Evolutionary conservation across 495 filamentous ascomycete species (phyloP), one percentile per base, ranked within the genome.

Genomic region (Tuber calosporum): DNA sequence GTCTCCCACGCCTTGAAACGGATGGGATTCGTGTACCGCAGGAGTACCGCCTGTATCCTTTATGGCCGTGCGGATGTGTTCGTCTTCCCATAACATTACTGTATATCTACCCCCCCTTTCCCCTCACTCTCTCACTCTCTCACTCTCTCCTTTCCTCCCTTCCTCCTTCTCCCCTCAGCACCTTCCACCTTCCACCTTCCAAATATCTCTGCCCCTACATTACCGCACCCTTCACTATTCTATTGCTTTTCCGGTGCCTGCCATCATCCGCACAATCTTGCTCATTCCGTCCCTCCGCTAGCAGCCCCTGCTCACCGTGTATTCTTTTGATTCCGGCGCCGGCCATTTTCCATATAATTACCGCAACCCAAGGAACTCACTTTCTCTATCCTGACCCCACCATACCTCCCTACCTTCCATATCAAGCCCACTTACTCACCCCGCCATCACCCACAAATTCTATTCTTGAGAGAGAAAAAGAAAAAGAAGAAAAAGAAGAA

Each of bases 61-160:
- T 34, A 53, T 26, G 8, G 8, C 5, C 6, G 45, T 62, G 13
- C 53, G 11, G 5, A 2, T 62, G 11, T 62, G 34, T 62, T 62
- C 11, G 26, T 62, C 26, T 62, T 30, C 3, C 53, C 30, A 34
- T 30, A 71, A 38, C 39, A 42, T 37, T 40, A 40, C n/a, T n/a
- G n/a, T 71, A 74, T 42, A 74, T 71, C 67, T 71, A 66, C 68
- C 48, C 19, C 42, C 40, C 69, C 26, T 42, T 30, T 43, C 70
- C 48, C 39, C 39, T 40, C 39, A 4, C 1, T 40, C 11, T 40
- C 45, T 62, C 67, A 22, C n/a, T 66, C 39, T 43, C 53, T 58
- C n/a, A 11, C n/a, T 53, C 26, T 26, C 48, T 26, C 53, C 26
- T 26, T 34, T 30, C 40, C 26, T 66, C 58, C 62, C 58, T 36